Conservation (phyloP, 495 filamentous ascomycete species). For the Penicillium macrosclerotiorum region DNA sequence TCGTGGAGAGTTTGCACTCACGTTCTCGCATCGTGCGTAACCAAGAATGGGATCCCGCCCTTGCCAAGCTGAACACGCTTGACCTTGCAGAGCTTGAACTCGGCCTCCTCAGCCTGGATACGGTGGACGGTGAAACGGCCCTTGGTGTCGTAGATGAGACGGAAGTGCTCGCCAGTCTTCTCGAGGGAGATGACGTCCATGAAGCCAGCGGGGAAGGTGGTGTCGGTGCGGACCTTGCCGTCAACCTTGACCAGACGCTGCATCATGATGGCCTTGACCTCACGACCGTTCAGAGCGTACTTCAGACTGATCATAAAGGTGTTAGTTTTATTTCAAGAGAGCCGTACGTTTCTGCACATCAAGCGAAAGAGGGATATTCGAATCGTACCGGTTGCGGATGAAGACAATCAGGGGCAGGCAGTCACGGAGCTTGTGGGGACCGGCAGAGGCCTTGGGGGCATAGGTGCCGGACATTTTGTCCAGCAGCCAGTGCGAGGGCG, state of each 20-base stretch:
- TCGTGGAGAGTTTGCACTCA: constrained; percentile 67
- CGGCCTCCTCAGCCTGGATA: constrained; percentile 94
- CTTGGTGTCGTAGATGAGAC: constrained; percentile 99
- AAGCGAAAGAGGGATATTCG: background rate
- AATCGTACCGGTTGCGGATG: constrained; percentile 77
- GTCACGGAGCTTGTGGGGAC: constrained; percentile 98
- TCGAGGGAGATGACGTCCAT: constrained; percentile 99
- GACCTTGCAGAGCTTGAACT: constrained; percentile 99
- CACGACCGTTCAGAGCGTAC: constrained; percentile 98
- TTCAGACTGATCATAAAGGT: constrained; percentile 64
- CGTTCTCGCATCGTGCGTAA: constrained; percentile 99
- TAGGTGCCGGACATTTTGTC: constrained; percentile 99
- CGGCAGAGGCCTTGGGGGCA: constrained; percentile 90
- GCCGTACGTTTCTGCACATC: too few relatives aligned
- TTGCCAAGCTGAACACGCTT: constrained; percentile 98
- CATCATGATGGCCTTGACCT: constrained; percentile 97
- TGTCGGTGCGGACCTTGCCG: constrained; percentile 98
- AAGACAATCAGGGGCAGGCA: constrained; percentile 99
- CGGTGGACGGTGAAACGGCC: constrained; percentile 99
- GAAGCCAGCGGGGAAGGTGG: constrained; percentile 95
- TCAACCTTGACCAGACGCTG: constrained; percentile 99
- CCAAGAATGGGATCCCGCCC: constrained; percentile 99
- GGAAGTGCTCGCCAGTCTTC: constrained; percentile 99
- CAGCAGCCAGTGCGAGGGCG: constrained; percentile 98
- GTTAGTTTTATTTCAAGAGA: constrained; percentile 20